Conservation (phyloP, 2,329 filamentous ascomycete genomes). For the Kalaharituber pfeilii region DNA sequence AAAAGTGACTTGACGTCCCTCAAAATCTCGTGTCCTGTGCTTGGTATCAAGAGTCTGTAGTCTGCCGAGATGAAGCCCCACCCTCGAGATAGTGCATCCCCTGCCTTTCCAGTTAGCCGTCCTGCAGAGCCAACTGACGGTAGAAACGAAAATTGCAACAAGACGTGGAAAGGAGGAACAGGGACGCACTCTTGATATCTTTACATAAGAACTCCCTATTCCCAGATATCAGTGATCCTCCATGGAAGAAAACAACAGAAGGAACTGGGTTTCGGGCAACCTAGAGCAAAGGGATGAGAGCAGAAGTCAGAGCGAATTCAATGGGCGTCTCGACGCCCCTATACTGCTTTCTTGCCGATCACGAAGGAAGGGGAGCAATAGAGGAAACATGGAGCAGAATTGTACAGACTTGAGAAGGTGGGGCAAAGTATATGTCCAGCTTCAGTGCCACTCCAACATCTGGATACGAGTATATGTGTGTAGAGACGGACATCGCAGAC, state of each 20-base stretch:
- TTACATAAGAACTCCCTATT: constrained; percentile 10
- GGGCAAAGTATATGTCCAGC: neutral
- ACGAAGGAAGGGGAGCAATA: neutral
- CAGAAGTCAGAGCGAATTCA: neutral
- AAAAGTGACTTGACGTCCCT: constrained; percentile 9
- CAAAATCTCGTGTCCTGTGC: constrained; percentile 13
- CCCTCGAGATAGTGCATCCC: constrained; percentile 10
- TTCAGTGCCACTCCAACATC: neutral
- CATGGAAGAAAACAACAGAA: constrained; percentile 12
- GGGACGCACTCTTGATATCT: constrained; percentile 11
- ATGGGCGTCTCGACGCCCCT: neutral
- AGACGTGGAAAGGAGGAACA: neutral
- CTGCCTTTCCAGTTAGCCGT: constrained; percentile 4
- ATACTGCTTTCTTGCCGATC: neutral
- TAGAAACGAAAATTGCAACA: constrained; percentile 3
- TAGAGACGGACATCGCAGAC: neutral
- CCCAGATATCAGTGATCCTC: constrained; percentile 11
- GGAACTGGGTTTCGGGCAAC: constrained; percentile 1
- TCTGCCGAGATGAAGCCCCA: constrained; percentile 14
- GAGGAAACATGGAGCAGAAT: neutral
- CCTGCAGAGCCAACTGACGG: neutral
- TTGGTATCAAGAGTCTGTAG: constrained; percentile 13
- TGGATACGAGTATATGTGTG: neutral
- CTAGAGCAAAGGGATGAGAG: neutral
- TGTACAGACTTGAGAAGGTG: neutral